Base-by-base conservation (phyloP, 805 yeast genomes). In the Starmerella tilneyi region DNA sequence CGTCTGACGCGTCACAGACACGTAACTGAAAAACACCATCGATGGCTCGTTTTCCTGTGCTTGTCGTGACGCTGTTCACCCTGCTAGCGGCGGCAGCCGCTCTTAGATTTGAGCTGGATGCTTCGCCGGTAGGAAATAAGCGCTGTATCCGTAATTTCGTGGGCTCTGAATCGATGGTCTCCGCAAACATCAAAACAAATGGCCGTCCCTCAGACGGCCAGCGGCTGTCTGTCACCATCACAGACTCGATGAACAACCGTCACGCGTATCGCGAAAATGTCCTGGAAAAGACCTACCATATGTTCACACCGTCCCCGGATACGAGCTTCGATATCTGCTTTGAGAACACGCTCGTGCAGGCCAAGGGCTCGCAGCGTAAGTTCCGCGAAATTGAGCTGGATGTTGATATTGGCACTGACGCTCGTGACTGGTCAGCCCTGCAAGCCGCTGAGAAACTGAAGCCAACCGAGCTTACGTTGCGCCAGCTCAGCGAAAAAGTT, bases 361-460 rank as follows among this genome's bases (percentile, higher is more conserved):
- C 48, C 31, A 35, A 38, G 21, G 57, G 61, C 43, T 41, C 48
- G 45, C 72, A 73, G 22, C 61, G 69, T 24, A 57, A 73, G 54
- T 63, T 67, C 49, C 79, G 97, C 64, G 80, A 80, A 43, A 69
- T 92, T 56, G 96, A 86, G 59, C 70, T 92, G 58, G 96, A 88
- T 53, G 80, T 92, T 48, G 97, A 92, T 64, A 79, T 86, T 51
- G 98, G 98, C 35, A 84, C 96, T 42, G 84, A 86, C 58, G 98
- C 97, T 33, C 81, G 97, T 65, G 97, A 92, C 68, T 92, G 97
- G 96, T 85, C 86, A 61, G 84, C 86, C 20, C 71, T 88, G 51
- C 96, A 88, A 69, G 88, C 94, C 38, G 75, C 82, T 36, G 97
- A 92, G 65, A 84, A 85, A 63, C 78, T 92, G 63, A 84, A 82